Evolutionary conservation across 257 asterid species (phyloP).

Genomic region (Solanum boliviense): DNA sequence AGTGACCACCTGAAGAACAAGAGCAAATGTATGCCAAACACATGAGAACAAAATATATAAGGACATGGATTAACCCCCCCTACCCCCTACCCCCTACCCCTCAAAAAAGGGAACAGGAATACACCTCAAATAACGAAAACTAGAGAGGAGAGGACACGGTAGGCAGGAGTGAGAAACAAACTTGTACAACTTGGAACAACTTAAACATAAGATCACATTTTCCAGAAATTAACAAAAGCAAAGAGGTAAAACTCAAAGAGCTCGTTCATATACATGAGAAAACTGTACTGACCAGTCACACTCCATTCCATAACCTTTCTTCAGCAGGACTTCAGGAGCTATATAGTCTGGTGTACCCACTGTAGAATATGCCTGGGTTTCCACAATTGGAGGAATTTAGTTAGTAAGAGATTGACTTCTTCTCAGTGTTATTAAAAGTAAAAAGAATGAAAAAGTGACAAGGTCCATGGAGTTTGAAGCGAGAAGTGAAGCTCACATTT

Average conservation of each 20-base stretch:
- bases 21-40: neutral
- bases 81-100: too few species aligned
- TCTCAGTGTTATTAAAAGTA: neutral
- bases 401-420: neutral
- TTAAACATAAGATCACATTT: neutral
- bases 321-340: constrained; percentile 91
- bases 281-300: constrained; percentile 82
- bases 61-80: neutral
- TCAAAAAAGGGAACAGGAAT: neutral
- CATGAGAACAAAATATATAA: neutral
- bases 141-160: neutral
- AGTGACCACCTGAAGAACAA: constrained; percentile 89
- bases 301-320: constrained; percentile 98
- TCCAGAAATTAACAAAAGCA: neutral
- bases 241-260: neutral
- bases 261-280: constrained; percentile 1
- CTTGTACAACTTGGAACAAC: neutral
- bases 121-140: neutral
- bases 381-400: constrained; percentile 4
- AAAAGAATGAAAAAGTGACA: neutral
- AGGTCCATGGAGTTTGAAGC: neutral
- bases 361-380: constrained; percentile 87
- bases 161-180: neutral
- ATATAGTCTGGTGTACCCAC: constrained; percentile 98
- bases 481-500: neutral